Conservation (phyloP, 1,139 yeast species). For the Magnusiomyces sp. region DNA sequence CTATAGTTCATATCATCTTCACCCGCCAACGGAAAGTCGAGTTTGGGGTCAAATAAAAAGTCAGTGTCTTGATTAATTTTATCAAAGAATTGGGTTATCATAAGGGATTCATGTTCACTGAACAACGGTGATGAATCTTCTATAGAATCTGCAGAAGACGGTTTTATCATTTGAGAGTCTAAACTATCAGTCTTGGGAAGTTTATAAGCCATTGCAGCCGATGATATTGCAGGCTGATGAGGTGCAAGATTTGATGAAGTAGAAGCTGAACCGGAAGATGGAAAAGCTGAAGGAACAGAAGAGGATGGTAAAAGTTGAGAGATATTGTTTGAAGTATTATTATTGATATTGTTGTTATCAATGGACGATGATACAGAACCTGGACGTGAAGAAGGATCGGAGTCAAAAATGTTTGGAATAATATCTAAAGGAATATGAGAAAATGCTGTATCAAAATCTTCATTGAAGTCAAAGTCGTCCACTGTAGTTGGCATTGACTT, state of each 20-base stretch:
- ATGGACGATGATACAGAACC: too few species aligned
- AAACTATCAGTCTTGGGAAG: background rate
- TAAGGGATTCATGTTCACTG: constrained; percentile 31
- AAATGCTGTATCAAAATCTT: constrained; percentile 15
- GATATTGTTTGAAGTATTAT: background rate
- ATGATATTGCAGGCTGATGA: background rate
- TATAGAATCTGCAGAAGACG: background rate
- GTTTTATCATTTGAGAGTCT: background rate
- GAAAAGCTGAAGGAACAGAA: background rate
- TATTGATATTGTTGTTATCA: too few species aligned
- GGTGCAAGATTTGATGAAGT: too few species aligned
- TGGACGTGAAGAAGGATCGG: too few species aligned
- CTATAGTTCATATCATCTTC: too few species aligned
- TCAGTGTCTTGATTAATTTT: constrained; percentile 33
- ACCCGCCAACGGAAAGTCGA: constrained; percentile 11
- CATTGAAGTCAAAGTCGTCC: constrained; percentile 13
- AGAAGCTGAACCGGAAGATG: background rate
- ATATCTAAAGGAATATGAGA: constrained; percentile 13
- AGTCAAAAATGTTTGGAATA: constrained; percentile 1
- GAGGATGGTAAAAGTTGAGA: too few species aligned
- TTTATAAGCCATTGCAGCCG: background rate
- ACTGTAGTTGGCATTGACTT: background rate
- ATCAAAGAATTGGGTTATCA: constrained; percentile 32
- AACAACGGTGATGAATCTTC: constrained; percentile 22
- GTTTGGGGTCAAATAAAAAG: constrained; percentile 29